phyloP scores from a whole-genome alignment of 140 eudicot genomes.

The Ambrosia hybrid region DNA sequence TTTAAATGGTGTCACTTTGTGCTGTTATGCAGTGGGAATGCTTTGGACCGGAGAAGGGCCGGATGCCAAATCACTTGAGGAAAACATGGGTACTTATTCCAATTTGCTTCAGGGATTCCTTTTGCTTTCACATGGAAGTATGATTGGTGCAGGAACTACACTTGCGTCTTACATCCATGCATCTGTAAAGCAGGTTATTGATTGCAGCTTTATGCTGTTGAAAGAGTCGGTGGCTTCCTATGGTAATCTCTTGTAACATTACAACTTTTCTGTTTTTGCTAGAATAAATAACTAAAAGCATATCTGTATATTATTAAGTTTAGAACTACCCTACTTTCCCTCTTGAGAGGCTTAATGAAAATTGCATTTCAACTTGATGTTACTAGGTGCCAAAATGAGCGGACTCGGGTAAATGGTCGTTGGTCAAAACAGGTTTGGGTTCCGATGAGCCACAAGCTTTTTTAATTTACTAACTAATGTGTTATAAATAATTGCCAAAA shows the following conservation, averaged over 20 bases:
- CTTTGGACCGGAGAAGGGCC: slow-evolving; percentile 73
- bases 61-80: slow-evolving; percentile 74
- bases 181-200: slow-evolving; percentile 68
- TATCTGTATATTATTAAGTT: too few relatives aligned
- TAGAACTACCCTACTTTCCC: too few relatives aligned
- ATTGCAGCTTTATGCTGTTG: slow-evolving; percentile 75
- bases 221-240: slow-evolving; percentile 73
- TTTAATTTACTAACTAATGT: too few relatives aligned
- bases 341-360: too few relatives aligned
- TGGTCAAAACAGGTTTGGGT: too few relatives aligned
- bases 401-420: too few relatives aligned
- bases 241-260: slow-evolving; percentile 47
- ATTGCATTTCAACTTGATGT: too few relatives aligned
- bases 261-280: neutral
- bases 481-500: too few relatives aligned
- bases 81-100: slow-evolving; percentile 71
- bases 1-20: neutral
- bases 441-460: too few relatives aligned
- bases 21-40: slow-evolving; percentile 62
- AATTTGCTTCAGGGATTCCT: slow-evolving; percentile 84
- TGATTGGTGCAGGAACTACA: slow-evolving; percentile 86
- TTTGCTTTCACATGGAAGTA: slow-evolving; percentile 72
- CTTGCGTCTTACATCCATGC: slow-evolving; percentile 65
- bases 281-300: too few relatives aligned
- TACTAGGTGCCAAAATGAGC: too few relatives aligned